Percentiles rank a stretch among this genome's conserved stretches.
These are phyloP conservation scores for Lactifluus hygrophoroides DNA, from an alignment of 768 basidiomycete species.

Conservation along the genomic window DNA sequence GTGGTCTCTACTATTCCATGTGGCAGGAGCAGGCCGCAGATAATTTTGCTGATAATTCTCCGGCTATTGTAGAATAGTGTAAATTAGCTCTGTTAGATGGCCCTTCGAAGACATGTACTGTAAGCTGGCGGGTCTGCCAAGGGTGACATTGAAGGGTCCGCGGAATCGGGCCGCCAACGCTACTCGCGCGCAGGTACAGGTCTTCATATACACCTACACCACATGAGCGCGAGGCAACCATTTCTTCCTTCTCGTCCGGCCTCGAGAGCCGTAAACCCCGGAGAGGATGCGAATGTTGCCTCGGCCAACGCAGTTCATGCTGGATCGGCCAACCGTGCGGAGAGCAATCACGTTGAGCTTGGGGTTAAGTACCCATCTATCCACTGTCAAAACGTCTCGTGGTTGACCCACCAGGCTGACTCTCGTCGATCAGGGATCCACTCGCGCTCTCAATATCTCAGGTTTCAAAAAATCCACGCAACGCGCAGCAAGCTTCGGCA, in stretches of 20 bases:
- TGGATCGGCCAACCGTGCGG: background rate
- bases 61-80: slow-evolving; percentile 10
- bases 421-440: background rate
- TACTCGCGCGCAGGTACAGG: too few relatives aligned
- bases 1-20: slow-evolving; percentile 72
- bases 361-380: background rate
- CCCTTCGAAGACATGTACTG: too few relatives aligned
- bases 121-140: too few relatives aligned
- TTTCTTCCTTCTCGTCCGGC: slow-evolving; percentile 15
- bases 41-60: slow-evolving; percentile 6
- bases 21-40: slow-evolving; percentile 64
- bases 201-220: too few relatives aligned
- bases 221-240: slow-evolving; percentile 16
- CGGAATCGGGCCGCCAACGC: background rate
- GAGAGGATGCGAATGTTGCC: background rate
- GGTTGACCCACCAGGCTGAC: background rate
- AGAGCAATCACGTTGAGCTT: background rate
- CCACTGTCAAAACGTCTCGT: background rate
- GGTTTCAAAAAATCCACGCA: slow-evolving; percentile 2
- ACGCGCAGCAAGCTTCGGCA: background rate
- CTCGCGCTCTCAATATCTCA: slow-evolving; percentile 8
- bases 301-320: background rate
- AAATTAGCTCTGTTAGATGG: background rate
- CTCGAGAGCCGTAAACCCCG: background rate
- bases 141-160: too few relatives aligned